phyloP scores from a whole-genome alignment of 2,329 filamentous ascomycete species.

The Paracorniculantispora psalliotae region DNA sequence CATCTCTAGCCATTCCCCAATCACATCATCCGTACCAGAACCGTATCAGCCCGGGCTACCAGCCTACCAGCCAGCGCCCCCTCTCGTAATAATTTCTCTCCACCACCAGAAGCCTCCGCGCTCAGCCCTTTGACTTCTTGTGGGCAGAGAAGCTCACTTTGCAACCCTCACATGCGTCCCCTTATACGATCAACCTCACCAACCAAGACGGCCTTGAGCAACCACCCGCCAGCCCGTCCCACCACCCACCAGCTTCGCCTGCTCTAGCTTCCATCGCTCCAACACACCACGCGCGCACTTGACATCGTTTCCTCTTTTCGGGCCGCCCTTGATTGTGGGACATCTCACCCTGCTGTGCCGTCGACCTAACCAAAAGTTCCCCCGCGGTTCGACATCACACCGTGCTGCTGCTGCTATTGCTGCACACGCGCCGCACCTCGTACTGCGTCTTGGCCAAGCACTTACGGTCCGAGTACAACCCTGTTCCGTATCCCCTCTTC shows the following conservation, averaged over 20 bases:
- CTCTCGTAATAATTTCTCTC: conserved; percentile 8
- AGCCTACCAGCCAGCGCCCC: conserved; percentile 3
- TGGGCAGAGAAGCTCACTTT: background rate
- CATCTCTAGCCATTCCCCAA: conserved; percentile 2
- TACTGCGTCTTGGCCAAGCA: background rate
- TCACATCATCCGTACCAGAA: conserved; percentile 6
- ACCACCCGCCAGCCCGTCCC: background rate
- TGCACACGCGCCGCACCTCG: background rate
- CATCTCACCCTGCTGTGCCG: background rate
- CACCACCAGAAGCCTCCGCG: background rate
- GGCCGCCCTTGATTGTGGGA: conserved; percentile 1
- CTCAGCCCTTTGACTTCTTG: conserved; percentile 1
- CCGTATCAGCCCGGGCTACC: background rate
- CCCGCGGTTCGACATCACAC: background rate
- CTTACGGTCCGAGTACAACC: conserved; percentile 1
- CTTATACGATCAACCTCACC: background rate
- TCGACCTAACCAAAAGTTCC: conserved; percentile 9
- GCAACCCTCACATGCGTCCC: background rate
- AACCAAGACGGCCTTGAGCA: background rate
- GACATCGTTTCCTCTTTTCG: background rate
- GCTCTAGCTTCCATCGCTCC: background rate
- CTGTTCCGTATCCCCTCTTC: background rate
- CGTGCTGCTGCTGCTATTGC: background rate
- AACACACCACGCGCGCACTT: background rate
- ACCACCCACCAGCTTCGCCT: background rate